Conservation (phyloP, 768 basidiomycete species). For the Panaeolus cyanescens region DNA sequence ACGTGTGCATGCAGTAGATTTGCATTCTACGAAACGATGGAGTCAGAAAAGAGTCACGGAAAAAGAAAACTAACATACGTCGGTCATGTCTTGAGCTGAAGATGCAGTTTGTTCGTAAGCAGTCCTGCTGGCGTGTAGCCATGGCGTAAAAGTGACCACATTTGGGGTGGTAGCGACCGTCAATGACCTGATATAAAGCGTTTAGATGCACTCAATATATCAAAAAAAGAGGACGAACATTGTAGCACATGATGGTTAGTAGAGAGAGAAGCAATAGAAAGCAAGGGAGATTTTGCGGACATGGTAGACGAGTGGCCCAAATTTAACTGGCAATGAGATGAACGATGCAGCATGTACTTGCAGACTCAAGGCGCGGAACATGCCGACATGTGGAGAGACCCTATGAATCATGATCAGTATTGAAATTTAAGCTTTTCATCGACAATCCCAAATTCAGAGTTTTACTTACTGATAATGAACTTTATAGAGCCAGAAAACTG, state of each 20-base stretch:
- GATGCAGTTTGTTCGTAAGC: constrained; percentile 61
- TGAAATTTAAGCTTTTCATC: neutral
- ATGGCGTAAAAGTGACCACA: constrained; percentile 77
- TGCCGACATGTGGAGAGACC: constrained; percentile 24
- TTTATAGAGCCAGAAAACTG: neutral
- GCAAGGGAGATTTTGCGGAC: constrained; percentile 18
- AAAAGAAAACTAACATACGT: constrained; percentile 36
- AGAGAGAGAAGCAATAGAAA: constrained; percentile 18
- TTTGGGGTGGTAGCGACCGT: constrained; percentile 69
- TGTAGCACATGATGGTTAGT: constrained; percentile 63
- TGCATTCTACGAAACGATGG: constrained; percentile 44
- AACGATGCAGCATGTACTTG: constrained; percentile 36
- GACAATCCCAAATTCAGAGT: neutral
- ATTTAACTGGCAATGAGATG: constrained; percentile 24
- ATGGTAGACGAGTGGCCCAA: constrained; percentile 17
- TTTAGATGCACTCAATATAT: neutral
- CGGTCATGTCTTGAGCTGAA: constrained; percentile 67
- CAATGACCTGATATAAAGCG: constrained; percentile 55
- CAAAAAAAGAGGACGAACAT: constrained; percentile 45
- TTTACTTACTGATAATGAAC: neutral
- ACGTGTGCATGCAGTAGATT: constrained; percentile 54
- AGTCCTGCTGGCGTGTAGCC: constrained; percentile 71
- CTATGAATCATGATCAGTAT: constrained; percentile 17
- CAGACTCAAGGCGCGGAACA: constrained; percentile 43
- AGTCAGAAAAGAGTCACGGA: neutral